Base-by-base conservation (phyloP, 2,329 filamentous ascomycete genomes). In the Cryphonectria radicalis region DNA sequence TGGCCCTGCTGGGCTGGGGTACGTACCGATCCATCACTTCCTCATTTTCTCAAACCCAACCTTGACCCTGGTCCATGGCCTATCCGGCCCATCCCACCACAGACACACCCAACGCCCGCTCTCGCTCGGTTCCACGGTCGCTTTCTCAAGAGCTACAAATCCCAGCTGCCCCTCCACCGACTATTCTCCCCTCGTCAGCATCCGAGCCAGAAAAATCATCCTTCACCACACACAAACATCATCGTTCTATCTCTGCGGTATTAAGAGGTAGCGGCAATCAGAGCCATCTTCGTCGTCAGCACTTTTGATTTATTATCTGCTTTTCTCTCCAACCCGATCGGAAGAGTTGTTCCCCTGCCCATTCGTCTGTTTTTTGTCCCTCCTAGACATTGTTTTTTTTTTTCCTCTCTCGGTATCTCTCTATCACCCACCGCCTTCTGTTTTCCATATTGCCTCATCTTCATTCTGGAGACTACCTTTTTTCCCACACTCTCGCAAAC, bases 131-230 rank as follows among this genome's bases (percentile, higher is more conserved):
- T 67, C 65, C 46, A 64, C 64, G 67, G 67, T 68, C 55, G 67
- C 11, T 67, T 67, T 66, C 63, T 65, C 67, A 70, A 65, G 67
- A 68, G 72, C 67, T 73, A 73, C 72, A 72, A 72, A 73, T 70
- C 72, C 70, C 71, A 72, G 64, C 70, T 70, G 72, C 72, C 70
- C 72, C 72, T 73, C 72, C 67, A 64, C 67, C 72, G 66, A 70
- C 68, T 50, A 35, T 65, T 70, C 53, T 65, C 65, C 28, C 59
- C 46, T 66, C 59, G 70, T 66, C 72, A 70, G 63, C 72, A 66
- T 67, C 70, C 66, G 40, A 72, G 66, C 46, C 46, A 50, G 62
- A 66, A 65, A 63, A 8, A 66, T 67, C 69, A 63, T 63, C 59
- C 22, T 64, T 32, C 46, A 55, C 46, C 46, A 57, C 25, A 70